Base-by-base conservation (phyloP, 495 filamentous ascomycete species). In the Polyplosphaeria fusca region DNA sequence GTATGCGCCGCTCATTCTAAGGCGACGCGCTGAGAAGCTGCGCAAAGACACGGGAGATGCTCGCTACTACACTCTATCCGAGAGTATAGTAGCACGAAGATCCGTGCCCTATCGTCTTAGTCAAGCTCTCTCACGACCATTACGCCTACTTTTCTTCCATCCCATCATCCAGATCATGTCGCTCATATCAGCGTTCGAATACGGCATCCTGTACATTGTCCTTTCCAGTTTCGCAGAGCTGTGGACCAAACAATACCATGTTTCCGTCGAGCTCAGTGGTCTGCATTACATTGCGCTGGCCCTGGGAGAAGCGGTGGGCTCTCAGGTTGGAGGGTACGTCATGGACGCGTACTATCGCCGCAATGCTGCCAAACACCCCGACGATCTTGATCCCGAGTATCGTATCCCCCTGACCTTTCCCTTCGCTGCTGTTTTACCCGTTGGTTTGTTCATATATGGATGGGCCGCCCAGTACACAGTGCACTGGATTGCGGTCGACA, bases 401-500 rank as follows among this genome's bases (percentile, higher is more conserved):
- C 71, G 71, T 20, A 63, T 74, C n/a, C 47, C 67, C 3, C n/a
- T n/a, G n/a, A n/a, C n/a, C n/a, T 54, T 68, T 5, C 65, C 67
- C 55, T 63, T 71, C 14, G 46, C 7, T 60, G 48, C 60, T 54
- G 42, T 47, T 27, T 49, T 58, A 51, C 68, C 7, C 20, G 20
- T 42, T 18, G 70, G 66, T n/a, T 46, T 74, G 23, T 61, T 75
- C 39, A 28, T 65, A 1, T 75, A 71, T 55, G 73, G 71, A 26
- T 75, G 71, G 71, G 64, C 60, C 0, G 64, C 70, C 11, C 64
- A 73, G 22, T 65, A 67, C 39, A 44, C 61, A 11, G 54, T 67
- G 1, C 69, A 73, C 49, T 75, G 70, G 70, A 61, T 70, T 30
- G 62, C 68, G 1, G 68, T 72, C 4, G 71, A 73, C 32, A 47